These are phyloP conservation scores for Clohesyomyces aquaticus DNA, from an alignment of 495 filamentous ascomycete species.

Conservation along the genomic window DNA sequence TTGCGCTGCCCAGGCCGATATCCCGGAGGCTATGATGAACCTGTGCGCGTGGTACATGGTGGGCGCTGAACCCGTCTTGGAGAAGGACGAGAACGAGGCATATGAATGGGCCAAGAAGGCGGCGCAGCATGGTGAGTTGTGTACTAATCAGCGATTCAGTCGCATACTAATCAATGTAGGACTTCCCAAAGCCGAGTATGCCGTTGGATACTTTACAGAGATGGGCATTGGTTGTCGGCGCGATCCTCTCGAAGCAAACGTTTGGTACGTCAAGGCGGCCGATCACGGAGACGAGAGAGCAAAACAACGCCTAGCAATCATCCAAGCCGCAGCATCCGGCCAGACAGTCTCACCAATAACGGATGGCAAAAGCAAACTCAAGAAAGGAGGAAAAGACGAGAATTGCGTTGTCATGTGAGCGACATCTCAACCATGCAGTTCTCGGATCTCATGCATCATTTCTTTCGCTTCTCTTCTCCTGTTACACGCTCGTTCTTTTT, in stretches of 20 bases:
- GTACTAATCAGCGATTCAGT: background rate
- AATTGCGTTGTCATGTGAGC: constrained; percentile 42
- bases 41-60: constrained; percentile 99
- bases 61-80: constrained; percentile 87
- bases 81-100: constrained; percentile 93
- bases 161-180: constrained; percentile 54
- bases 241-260: constrained; percentile 91
- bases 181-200: constrained; percentile 90
- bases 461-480: constrained; percentile 4
- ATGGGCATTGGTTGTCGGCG: constrained; percentile 95
- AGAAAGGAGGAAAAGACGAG: constrained; percentile 41
- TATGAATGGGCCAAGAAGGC: constrained; percentile 94
- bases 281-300: constrained; percentile 90
- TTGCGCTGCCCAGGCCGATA: constrained; percentile 78
- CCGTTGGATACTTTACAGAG: constrained; percentile 96
- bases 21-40: constrained; percentile 95
- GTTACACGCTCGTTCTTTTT: constrained; percentile 3
- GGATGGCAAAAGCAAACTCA: constrained; percentile 37
- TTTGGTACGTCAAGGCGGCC: constrained; percentile 97
- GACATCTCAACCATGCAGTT: background rate
- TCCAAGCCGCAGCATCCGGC: constrained; percentile 82
- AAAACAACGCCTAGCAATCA: constrained; percentile 80
- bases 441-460: constrained; percentile 1
- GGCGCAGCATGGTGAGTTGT: constrained; percentile 74
- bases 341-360: constrained; percentile 44